Percentiles rank a stretch among this genome's conserved stretches.
Evolutionary conservation across 164 flowering plant species (phyloP).

Genomic region (Saururus chinensis): DNA sequence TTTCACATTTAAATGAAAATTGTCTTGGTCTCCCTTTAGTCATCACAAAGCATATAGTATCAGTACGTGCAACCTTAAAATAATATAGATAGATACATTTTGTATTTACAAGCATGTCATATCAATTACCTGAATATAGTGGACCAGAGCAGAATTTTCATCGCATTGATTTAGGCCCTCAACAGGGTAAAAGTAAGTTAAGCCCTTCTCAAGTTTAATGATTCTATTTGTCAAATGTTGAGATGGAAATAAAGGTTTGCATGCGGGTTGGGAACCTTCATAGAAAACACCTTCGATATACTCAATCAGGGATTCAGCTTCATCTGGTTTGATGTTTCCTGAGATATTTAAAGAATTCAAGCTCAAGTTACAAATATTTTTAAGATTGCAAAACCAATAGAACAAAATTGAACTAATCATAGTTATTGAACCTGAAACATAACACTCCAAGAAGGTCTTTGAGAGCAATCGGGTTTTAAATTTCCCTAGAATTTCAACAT

Average conservation of each 20-base stretch:
- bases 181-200: conserved; percentile 37
- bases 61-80: not conserved
- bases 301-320: conserved; percentile 68
- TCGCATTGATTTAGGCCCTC: conserved; percentile 68
- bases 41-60: not conserved
- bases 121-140: conserved; percentile 75
- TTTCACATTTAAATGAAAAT: conserved; percentile 58
- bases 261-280: conserved; percentile 38
- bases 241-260: conserved; percentile 65
- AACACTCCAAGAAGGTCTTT: conserved; percentile 70
- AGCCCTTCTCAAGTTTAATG: conserved; percentile 62
- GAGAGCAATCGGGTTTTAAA: conserved; percentile 68
- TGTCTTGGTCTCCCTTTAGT: conserved; percentile 73
- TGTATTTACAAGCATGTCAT: not conserved
- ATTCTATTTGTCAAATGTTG: conserved; percentile 74
- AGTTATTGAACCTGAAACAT: conserved; percentile 53
- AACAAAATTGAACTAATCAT: not conserved
- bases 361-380: not conserved
- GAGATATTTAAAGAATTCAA: conserved; percentile 2
- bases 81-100: not conserved
- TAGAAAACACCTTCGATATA: conserved; percentile 65
- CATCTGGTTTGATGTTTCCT: conserved; percentile 71
- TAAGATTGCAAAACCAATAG: not conserved
- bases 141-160: conserved; percentile 84
- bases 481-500: conserved; percentile 52